Percentiles rank a stretch among this genome's conserved stretches.
phyloP scores from a whole-genome alignment of 2,329 filamentous ascomycete species.

The Paecilomyces dactylethromorphus region DNA sequence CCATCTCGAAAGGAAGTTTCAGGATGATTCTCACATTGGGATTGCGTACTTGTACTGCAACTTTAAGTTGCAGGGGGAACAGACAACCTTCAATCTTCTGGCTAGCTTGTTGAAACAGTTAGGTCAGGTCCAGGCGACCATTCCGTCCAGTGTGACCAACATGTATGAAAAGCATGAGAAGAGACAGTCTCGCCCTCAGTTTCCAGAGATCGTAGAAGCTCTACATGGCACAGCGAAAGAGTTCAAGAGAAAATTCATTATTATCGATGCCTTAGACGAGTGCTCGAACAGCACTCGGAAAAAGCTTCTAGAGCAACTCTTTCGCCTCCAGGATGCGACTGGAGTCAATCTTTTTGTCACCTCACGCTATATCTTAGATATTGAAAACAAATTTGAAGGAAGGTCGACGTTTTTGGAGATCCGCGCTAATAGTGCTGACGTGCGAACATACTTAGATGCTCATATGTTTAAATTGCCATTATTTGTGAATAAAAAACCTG shows the following conservation, averaged over 20 bases:
- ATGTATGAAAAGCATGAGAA: slow-evolving; percentile 18
- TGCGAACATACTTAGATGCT: slow-evolving; percentile 22
- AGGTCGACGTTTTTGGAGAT: slow-evolving; percentile 19
- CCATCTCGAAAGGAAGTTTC: slow-evolving; percentile 22
- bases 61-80: slow-evolving; percentile 30
- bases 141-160: slow-evolving; percentile 19
- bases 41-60: slow-evolving; percentile 43
- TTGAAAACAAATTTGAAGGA: slow-evolving; percentile 13
- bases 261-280: slow-evolving; percentile 29
- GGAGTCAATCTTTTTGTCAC: slow-evolving; percentile 24
- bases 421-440: slow-evolving; percentile 24
- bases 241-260: slow-evolving; percentile 17
- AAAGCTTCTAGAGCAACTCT: slow-evolving; percentile 14
- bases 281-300: slow-evolving; percentile 9
- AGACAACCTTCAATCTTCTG: slow-evolving; percentile 27
- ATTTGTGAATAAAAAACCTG: slow-evolving; percentile 7
- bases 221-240: slow-evolving; percentile 9
- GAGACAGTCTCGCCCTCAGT: slow-evolving; percentile 15
- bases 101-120: slow-evolving; percentile 35
- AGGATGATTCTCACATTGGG: slow-evolving; percentile 16
- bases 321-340: slow-evolving; percentile 11
- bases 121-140: slow-evolving; percentile 8
- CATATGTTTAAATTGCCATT: slow-evolving; percentile 13
- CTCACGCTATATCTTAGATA: slow-evolving; percentile 20
- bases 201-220: slow-evolving; percentile 12